Conservation (phyloP, 2,329 filamentous ascomycete species). For the Aureobasidium sp. region DNA sequence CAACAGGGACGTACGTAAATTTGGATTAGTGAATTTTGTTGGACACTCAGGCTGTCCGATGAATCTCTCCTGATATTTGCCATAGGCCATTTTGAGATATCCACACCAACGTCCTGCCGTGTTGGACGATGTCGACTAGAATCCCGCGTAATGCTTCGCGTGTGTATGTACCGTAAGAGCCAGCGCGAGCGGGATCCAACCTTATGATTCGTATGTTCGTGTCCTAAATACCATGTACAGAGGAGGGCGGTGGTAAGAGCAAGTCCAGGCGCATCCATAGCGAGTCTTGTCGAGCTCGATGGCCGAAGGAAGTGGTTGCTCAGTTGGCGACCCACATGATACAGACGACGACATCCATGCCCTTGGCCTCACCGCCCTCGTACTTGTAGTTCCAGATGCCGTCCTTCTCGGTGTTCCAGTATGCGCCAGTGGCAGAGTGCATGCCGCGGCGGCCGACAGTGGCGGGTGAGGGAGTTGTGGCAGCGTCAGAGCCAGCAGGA, state of each 20-base stretch:
- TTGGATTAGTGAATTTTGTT: neutral
- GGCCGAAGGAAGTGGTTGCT: constrained; percentile 17
- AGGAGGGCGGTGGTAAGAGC: neutral
- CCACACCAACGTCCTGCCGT: neutral
- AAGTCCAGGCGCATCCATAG: neutral
- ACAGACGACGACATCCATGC: constrained; percentile 46
- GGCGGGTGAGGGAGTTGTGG: neutral
- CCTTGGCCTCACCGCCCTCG: constrained; percentile 50
- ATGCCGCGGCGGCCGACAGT: constrained; percentile 76
- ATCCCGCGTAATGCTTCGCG: neutral
- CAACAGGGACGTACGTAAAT: neutral
- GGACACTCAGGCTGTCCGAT: neutral
- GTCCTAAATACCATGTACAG: constrained; percentile 10
- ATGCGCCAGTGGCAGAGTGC: constrained; percentile 79
- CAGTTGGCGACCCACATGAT: constrained; percentile 70
- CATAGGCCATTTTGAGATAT: neutral
- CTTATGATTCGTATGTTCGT: constrained; percentile 4
- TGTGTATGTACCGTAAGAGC: constrained; percentile 3
- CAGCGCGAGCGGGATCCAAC: neutral
- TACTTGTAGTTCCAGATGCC: constrained; percentile 89
- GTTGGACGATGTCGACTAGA: neutral
- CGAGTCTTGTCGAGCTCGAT: neutral
- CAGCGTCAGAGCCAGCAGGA: constrained; percentile 48
- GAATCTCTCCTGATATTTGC: constrained; percentile 2
- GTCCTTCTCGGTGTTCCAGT: constrained; percentile 86